These are phyloP conservation scores for Rhodosporidiobolus odoratus DNA, from an alignment of 768 basidiomycete genomes.

Conservation along the genomic window DNA sequence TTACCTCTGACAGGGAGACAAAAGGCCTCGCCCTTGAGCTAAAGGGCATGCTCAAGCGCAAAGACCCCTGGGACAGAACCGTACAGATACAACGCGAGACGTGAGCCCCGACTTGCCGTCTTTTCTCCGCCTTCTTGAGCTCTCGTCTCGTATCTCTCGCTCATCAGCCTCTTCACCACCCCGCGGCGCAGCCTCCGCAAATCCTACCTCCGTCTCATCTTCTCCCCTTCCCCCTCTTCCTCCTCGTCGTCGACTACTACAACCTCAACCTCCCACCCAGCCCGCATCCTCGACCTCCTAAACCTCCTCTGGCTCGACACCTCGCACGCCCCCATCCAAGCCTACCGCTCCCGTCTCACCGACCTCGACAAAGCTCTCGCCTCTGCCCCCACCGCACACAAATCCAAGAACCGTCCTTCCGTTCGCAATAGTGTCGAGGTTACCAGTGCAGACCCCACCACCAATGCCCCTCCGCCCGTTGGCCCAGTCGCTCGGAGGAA, in stretches of 20 bases:
- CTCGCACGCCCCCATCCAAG: conserved; percentile 73
- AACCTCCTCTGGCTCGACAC: conserved; percentile 89
- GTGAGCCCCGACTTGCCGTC: conserved; percentile 51
- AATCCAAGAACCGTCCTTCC: not conserved
- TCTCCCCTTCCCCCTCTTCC: conserved; percentile 46
- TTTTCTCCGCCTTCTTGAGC: not conserved
- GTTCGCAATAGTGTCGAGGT: conserved; percentile 19
- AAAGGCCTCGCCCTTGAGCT: conserved; percentile 66
- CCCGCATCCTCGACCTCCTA: conserved; percentile 72
- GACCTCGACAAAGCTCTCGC: conserved; percentile 56
- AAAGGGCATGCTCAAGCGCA: conserved; percentile 62
- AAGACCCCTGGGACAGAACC: conserved; percentile 74
- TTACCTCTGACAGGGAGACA: conserved; percentile 59
- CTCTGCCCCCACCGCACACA: conserved; percentile 17
- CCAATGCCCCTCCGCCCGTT: not conserved
- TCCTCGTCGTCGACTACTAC: conserved; percentile 61
- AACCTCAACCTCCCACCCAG: conserved; percentile 57
- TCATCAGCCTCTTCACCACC: not conserved
- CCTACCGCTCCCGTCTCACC: conserved; percentile 71
- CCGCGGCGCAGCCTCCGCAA: conserved; percentile 21
- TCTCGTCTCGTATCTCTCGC: not conserved
- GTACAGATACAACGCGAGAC: conserved; percentile 80
- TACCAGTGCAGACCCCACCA: conserved; percentile 8
- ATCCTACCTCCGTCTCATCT: conserved; percentile 37
- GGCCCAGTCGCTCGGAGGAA: conserved; percentile 70